These are phyloP conservation scores for Saccharomycopsis oosterbeekiorum DNA, from an alignment of 805 yeast species.

Conservation along the genomic window DNA sequence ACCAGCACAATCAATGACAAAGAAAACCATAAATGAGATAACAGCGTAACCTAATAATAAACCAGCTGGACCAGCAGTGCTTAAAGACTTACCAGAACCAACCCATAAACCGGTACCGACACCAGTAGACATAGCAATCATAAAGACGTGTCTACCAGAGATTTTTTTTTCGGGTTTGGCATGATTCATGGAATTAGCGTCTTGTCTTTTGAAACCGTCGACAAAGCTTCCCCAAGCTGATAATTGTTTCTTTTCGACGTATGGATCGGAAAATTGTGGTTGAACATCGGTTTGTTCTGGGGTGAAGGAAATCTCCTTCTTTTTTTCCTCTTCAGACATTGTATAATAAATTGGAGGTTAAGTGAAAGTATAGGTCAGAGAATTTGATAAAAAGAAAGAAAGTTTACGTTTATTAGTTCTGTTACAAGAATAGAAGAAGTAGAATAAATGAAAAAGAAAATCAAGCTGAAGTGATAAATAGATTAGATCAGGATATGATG, in stretches of 20 bases:
- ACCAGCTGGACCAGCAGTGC: slow-evolving; percentile 38
- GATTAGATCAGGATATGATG: background rate
- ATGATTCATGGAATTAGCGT: slow-evolving; percentile 3
- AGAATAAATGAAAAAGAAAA: background rate
- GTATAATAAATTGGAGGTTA: background rate
- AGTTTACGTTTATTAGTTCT: background rate
- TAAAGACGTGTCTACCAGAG: slow-evolving; percentile 43
- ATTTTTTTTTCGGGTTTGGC: slow-evolving; percentile 25
- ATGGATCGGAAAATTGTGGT: slow-evolving; percentile 1
- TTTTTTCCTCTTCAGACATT: background rate
- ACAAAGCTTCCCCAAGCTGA: slow-evolving; percentile 15
- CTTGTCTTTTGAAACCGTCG: slow-evolving; percentile 16
- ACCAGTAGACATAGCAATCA: slow-evolving; percentile 79
- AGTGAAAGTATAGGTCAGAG: background rate
- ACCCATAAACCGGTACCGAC: slow-evolving; percentile 69
- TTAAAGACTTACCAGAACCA: slow-evolving; percentile 42
- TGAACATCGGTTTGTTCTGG: slow-evolving; percentile 1
- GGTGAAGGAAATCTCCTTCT: background rate
- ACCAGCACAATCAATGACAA: slow-evolving; percentile 54
- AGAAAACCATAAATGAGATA: slow-evolving; percentile 48
- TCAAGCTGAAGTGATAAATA: background rate
- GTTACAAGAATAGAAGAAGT: background rate
- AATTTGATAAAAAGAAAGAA: background rate
- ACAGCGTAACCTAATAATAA: slow-evolving; percentile 46
- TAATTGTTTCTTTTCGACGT: background rate